phyloP scores from a whole-genome alignment of 805 yeast species.

The Candida awuae region DNA sequence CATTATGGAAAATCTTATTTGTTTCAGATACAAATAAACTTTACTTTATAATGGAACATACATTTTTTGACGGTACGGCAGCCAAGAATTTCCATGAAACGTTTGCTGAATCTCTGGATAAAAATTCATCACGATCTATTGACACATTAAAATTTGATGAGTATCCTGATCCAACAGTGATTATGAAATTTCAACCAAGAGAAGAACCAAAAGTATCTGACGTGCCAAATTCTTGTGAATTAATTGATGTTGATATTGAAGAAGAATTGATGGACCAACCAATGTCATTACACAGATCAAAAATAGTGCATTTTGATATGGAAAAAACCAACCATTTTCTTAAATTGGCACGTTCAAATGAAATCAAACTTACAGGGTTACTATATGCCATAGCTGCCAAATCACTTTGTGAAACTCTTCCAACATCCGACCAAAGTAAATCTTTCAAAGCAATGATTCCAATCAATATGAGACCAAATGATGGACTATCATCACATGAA shows the following conservation, averaged over 20 bases:
- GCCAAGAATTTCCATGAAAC: constrained; percentile 9
- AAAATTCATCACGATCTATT: not conserved
- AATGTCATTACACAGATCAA: constrained; percentile 3
- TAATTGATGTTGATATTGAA: too few relatives aligned
- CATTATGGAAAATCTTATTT: constrained; percentile 10
- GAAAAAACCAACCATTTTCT: not conserved
- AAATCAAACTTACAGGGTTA: constrained; percentile 9
- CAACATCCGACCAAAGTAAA: not conserved
- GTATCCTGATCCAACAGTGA: constrained; percentile 7
- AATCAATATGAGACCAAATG: constrained; percentile 7
- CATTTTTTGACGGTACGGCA: constrained; percentile 12
- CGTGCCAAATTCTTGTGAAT: too few relatives aligned
- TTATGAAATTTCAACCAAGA: constrained; percentile 1
- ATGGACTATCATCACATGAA: not conserved
- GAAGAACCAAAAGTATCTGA: too few relatives aligned
- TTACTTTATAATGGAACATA: constrained; percentile 10
- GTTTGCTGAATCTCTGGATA: not conserved
- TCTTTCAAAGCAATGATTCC: constrained; percentile 8
- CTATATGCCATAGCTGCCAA: constrained; percentile 8
- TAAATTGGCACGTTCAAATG: not conserved
- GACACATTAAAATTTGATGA: not conserved
- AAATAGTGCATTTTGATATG: not conserved
- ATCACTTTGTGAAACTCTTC: not conserved
- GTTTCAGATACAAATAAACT: constrained; percentile 2
- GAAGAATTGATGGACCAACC: constrained; percentile 2